Evolutionary conservation across 345 rosid species (phyloP).

Genomic region (sweet orange (Citrus sinensis)): DNA sequence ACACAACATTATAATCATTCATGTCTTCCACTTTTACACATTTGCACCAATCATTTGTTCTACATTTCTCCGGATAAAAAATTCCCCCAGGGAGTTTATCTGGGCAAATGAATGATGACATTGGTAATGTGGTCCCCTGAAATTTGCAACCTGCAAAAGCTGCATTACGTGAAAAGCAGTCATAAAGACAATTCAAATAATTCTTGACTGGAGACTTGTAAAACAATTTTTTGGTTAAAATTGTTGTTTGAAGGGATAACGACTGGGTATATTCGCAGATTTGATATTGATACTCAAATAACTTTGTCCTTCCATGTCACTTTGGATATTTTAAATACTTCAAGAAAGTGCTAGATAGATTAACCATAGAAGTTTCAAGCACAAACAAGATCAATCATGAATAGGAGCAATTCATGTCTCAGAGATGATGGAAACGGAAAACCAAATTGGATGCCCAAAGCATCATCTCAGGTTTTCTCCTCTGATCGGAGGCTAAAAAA

Average conservation of each 20-base stretch:
- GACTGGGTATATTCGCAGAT: neutral
- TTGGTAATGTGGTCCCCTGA: slow-evolving; percentile 25
- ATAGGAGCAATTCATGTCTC: neutral
- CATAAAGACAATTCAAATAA: neutral
- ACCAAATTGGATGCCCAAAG: neutral
- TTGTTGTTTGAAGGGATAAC: neutral
- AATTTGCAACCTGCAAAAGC: slow-evolving; percentile 38
- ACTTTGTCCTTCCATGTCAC: neutral
- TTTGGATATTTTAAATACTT: neutral
- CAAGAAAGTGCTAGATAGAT: neutral
- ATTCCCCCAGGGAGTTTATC: slow-evolving; percentile 40
- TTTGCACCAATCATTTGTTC: slow-evolving; percentile 38
- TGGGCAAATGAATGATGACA: slow-evolving; percentile 55
- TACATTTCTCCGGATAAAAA: slow-evolving; percentile 38
- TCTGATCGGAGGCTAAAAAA: too few species aligned
- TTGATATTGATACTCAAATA: neutral
- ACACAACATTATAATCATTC: slow-evolving; percentile 26
- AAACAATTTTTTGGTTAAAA: neutral
- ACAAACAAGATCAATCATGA: neutral
- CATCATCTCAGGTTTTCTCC: neutral
- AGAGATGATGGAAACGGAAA: neutral
- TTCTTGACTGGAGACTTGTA: neutral
- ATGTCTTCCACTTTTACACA: slow-evolving; percentile 50
- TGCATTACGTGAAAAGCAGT: slow-evolving; percentile 13
- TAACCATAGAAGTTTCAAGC: neutral